Conservation (phyloP, 352 stramenopile species). For the Globisporangium rhizosaccharum region DNA sequence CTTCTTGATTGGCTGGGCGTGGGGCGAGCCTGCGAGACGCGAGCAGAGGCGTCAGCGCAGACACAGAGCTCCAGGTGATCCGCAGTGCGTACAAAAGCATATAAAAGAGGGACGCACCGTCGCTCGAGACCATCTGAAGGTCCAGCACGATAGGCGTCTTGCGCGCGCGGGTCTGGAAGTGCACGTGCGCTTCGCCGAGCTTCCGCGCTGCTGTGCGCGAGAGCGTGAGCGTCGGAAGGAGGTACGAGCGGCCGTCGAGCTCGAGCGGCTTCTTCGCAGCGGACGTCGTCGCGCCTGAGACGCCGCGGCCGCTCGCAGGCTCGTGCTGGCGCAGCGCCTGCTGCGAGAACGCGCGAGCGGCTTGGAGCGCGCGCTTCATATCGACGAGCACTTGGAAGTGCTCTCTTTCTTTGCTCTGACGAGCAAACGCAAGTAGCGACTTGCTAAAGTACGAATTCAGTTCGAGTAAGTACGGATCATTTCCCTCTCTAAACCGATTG, state of each 20-base stretch:
- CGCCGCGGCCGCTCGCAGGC: constrained; percentile 24
- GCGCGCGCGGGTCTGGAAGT: constrained; percentile 33
- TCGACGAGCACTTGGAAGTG: not conserved
- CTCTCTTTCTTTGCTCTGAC: not conserved
- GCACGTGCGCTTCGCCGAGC: constrained; percentile 23
- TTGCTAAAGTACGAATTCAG: no score
- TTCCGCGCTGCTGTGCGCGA: constrained; percentile 21
- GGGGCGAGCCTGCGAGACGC: constrained; percentile 42
- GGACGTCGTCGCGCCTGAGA: constrained; percentile 16
- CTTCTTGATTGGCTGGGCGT: constrained; percentile 75
- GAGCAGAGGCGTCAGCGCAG: not conserved
- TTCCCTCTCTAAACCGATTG: no score
- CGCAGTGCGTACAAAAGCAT: not conserved
- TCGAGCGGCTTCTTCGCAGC: constrained; percentile 25
- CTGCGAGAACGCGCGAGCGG: constrained; percentile 50
- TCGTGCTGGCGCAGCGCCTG: constrained; percentile 46
- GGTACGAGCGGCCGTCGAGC: constrained; percentile 62
- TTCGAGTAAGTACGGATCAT: no score
- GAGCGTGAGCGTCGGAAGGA: constrained; percentile 67
- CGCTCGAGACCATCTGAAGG: constrained; percentile 65
- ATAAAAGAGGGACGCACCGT: constrained; percentile 24
- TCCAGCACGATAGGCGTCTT: constrained; percentile 68
- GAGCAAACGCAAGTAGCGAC: not conserved
- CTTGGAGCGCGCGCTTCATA: constrained; percentile 31
- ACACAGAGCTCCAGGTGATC: not conserved